Base-by-base conservation (phyloP, 1,284 basidiomycete genomes). In the Cryptococcus sp. region DNA sequence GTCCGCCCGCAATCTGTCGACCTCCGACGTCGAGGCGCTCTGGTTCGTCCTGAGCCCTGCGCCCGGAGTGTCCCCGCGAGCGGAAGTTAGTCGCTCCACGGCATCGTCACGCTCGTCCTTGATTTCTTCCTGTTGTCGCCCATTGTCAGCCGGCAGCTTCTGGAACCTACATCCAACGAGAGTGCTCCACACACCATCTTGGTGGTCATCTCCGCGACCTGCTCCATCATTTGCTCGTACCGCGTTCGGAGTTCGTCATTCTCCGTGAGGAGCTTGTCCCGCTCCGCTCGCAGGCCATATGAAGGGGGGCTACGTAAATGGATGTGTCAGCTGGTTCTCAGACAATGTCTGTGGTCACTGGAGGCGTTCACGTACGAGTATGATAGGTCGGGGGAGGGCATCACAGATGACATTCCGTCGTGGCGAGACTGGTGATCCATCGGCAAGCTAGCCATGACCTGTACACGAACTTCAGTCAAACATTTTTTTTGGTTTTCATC, bases 1-100 rank as follows among this genome's bases (percentile, higher is more conserved):
- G 55, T 91, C 89, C 2, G 80, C 76, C 28, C 89, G 82, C 39
- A 94, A 76, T 37, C 87, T 80, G 67, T 93, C 91, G 46, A 91
- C 84, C 73, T 95, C 91, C 4, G 49, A 57, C 0, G 62, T 45
- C 9, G 46, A 40, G 18, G 64, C 59, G 2, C 42, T 59, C 50
- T 67, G 62, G 53, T 60, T 67, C 15, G 81, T 83, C 24, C 86
- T 81, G 78, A 89, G 80, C 13, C 53, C 53, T 0, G 46, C 28
- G 65, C 85, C 81, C 18, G 82, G 82, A 5, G 57, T 48, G 70
- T 87, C 86, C 23, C 56, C 52, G 12, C 55, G 38, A 45, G 56
- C 51, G 37, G 37, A 49, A 4, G 57, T 57, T 8, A 65, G 53
- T 3, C 63, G 49, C 9, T 54, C 57, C 35, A 48, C 11, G 2